phyloP scores from a whole-genome alignment of 192 early-diverging fungal species.

The Podila minutissima region DNA sequence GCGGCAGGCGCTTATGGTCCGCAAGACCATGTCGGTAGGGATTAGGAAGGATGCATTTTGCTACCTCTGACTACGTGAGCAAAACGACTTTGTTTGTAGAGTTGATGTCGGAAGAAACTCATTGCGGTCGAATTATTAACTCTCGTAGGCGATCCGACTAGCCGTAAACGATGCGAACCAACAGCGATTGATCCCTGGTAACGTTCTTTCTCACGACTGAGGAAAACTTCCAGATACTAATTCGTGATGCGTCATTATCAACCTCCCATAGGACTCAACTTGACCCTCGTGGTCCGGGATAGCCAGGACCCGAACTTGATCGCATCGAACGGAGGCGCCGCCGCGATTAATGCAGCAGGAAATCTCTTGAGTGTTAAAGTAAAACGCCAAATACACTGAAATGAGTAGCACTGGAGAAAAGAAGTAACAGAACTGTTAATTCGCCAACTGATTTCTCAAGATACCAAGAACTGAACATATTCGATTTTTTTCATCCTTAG shows the following conservation, averaged over 20 bases:
- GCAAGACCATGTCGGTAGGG: slow-evolving; percentile 19
- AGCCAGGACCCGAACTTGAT: slow-evolving; percentile 18
- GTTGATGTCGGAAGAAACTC: not conserved
- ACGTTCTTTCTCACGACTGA: no score
- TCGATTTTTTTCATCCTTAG: slow-evolving; percentile 1
- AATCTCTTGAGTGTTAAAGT: no score
- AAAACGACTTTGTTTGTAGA: not conserved
- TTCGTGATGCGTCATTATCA: no score
- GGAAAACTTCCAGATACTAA: no score
- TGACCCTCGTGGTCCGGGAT: slow-evolving; percentile 24
- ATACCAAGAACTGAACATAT: not conserved
- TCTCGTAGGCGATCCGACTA: slow-evolving; percentile 51
- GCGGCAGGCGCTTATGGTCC: not conserved
- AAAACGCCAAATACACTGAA: no score
- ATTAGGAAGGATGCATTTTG: not conserved
- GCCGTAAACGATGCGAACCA: slow-evolving; percentile 57
- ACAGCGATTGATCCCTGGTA: slow-evolving; percentile 48
- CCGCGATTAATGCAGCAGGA: not conserved
- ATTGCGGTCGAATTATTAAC: not conserved
- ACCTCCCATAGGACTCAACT: slow-evolving; percentile 2
- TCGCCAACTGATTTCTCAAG: no score
- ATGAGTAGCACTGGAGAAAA: no score
- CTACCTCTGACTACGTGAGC: not conserved
- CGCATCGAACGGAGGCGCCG: slow-evolving; percentile 6
- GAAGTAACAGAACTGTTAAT: no score